A percentile compares a stretch with the other conserved stretches of the same genome.
These are phyloP conservation scores for Tricholomella constricta DNA, from an alignment of 768 basidiomycete species.

Conservation along the genomic window DNA sequence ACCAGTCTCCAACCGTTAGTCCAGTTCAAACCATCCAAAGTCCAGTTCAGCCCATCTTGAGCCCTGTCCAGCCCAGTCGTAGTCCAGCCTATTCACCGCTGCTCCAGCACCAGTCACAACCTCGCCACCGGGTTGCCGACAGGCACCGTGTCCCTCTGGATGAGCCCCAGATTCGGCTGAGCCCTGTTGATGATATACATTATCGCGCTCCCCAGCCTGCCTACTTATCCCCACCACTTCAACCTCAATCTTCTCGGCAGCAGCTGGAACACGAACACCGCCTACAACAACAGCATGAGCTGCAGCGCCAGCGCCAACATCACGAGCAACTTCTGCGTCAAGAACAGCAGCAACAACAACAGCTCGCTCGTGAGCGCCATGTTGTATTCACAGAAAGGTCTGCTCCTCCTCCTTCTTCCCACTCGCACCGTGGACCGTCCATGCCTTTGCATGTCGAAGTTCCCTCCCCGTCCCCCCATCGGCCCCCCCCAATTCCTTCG, in stretches of 20 bases:
- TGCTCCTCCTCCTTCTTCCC: constrained; percentile 7
- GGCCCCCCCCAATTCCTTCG: constrained; percentile 7
- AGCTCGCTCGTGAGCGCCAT: constrained; percentile 28
- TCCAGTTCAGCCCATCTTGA: constrained; percentile 11
- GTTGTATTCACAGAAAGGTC: constrained; percentile 11
- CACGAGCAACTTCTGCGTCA: constrained; percentile 24
- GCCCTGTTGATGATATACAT: constrained; percentile 11
- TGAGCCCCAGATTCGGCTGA: constrained; percentile 8
- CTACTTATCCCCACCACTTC: constrained; percentile 11
- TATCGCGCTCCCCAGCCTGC: constrained; percentile 14
- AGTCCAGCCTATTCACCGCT: constrained; percentile 13
- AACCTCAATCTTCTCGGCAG: constrained; percentile 11
- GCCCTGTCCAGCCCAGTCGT: constrained; percentile 11
- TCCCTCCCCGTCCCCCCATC: constrained; percentile 14
- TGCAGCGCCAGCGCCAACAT: constrained; percentile 26
- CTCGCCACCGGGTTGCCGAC: constrained; percentile 10
- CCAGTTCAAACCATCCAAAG: constrained; percentile 6
- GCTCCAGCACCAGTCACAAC: constrained; percentile 11
- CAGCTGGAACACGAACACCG: constrained; percentile 21
- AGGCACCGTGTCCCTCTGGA: constrained; percentile 11
- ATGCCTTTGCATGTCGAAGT: constrained; percentile 17
- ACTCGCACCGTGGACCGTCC: constrained; percentile 7
- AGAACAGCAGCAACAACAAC: constrained; percentile 25
- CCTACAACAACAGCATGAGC: constrained; percentile 25
- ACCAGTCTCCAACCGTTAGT: constrained; percentile 1